Conservation (phyloP, 345 rosid genomes). For the Erysimum cheiranthoides region DNA sequence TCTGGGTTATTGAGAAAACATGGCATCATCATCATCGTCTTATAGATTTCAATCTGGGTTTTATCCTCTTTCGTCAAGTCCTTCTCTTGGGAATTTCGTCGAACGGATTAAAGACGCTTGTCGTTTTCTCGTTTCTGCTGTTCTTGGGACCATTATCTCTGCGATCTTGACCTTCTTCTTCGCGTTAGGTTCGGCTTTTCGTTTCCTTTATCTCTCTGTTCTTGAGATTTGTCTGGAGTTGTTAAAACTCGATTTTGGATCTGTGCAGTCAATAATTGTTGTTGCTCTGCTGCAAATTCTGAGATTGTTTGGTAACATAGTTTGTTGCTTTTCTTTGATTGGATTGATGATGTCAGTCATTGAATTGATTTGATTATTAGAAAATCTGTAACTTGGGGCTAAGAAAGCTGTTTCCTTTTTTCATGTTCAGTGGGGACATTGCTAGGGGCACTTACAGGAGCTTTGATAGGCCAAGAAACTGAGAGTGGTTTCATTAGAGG, state of each 20-base stretch:
- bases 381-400: conserved; percentile 20
- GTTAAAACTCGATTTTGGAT: background rate
- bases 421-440: conserved; percentile 80
- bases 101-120: conserved; percentile 67
- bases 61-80: conserved; percentile 47
- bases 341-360: conserved; percentile 19
- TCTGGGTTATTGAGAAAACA: background rate
- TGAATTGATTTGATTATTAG: background rate
- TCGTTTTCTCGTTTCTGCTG: conserved; percentile 74
- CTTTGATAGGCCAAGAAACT: conserved; percentile 98
- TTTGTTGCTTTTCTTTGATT: background rate
- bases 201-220: background rate
- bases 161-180: conserved; percentile 98
- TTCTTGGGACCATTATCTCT: conserved; percentile 82
- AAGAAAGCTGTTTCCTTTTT: conserved; percentile 34
- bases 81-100: conserved; percentile 57
- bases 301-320: background rate
- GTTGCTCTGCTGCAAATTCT: background rate
- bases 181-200: conserved; percentile 74
- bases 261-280: conserved; percentile 1
- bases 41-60: conserved; percentile 55
- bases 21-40: conserved; percentile 11
- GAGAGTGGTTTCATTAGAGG: conserved; percentile 98
- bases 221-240: background rate
- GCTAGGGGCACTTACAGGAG: conserved; percentile 97